phyloP scores from a whole-genome alignment of 441 rosid genomes.

The Brassica balearica region DNA sequence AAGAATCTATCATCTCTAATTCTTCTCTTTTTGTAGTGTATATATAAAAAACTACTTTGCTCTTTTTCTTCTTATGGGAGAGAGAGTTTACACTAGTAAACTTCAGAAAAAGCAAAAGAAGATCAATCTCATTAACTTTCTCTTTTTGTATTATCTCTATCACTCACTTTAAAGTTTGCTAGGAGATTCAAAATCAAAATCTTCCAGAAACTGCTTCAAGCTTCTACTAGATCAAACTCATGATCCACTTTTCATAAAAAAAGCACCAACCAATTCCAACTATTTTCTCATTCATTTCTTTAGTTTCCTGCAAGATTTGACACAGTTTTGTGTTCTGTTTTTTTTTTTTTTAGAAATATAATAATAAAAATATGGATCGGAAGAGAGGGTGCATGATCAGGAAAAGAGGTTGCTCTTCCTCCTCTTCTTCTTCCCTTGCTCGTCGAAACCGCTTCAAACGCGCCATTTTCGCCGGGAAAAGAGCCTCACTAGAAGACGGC shows the following conservation, averaged over 20 bases:
- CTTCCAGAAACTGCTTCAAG: slow-evolving; percentile 36
- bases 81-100: slow-evolving; percentile 12
- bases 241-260: slow-evolving; percentile 29
- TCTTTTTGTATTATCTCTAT: slow-evolving; percentile 40
- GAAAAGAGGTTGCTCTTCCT: slow-evolving; percentile 85
- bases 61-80: slow-evolving; percentile 15
- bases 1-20: slow-evolving; percentile 21
- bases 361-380: slow-evolving; percentile 36
- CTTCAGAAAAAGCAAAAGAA: slow-evolving; percentile 39
- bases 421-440: slow-evolving; percentile 78
- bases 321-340: neutral
- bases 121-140: slow-evolving; percentile 31
- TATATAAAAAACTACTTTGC: neutral
- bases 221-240: slow-evolving; percentile 27
- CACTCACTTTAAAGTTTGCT: slow-evolving; percentile 41
- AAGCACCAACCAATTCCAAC: neutral
- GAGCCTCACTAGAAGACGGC: slow-evolving; percentile 32
- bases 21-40: neutral
- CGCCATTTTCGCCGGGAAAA: slow-evolving; percentile 71
- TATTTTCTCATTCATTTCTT: slow-evolving; percentile 3
- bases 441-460: slow-evolving; percentile 77
- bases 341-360: neutral
- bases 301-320: neutral
- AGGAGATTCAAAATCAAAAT: slow-evolving; percentile 33
- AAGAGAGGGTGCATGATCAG: slow-evolving; percentile 74